A percentile compares a stretch with the other conserved stretches of the same genome.
Evolutionary conservation across 805 yeast species (phyloP).

Genomic region (Wickerhamiella cacticola): DNA sequence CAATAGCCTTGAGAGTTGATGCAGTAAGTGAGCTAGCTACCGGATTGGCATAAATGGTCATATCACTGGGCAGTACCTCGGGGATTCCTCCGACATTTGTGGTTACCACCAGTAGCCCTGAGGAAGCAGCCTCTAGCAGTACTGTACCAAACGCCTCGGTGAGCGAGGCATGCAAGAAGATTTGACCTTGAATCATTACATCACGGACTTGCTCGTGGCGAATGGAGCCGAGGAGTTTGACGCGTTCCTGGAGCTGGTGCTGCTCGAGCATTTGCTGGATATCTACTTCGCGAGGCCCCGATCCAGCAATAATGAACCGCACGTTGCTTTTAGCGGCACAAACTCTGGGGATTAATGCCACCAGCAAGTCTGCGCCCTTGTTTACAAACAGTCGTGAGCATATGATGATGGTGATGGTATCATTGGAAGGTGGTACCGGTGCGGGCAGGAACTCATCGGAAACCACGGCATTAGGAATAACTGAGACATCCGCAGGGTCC

Average conservation of each 20-base stretch:
- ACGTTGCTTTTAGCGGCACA: conserved; percentile 54
- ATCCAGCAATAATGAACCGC: conserved; percentile 82
- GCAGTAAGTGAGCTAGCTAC: conserved; percentile 71
- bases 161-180: conserved; percentile 81
- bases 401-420: conserved; percentile 66
- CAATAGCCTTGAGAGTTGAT: conserved; percentile 62
- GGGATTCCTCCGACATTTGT: conserved; percentile 97
- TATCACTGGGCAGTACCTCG: conserved; percentile 82
- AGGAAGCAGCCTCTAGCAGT: conserved; percentile 91
- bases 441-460: conserved; percentile 53
- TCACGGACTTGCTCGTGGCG: conserved; percentile 88
- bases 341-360: conserved; percentile 72
- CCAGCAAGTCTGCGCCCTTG: conserved; percentile 84
- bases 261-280: conserved; percentile 91
- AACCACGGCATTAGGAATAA: conserved; percentile 95
- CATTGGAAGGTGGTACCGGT: conserved; percentile 20
- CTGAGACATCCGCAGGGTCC: conserved; percentile 68
- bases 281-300: conserved; percentile 91
- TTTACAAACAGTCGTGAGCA: conserved; percentile 89
- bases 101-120: conserved; percentile 86
- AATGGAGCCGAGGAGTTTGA: conserved; percentile 71
- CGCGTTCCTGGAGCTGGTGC: conserved; percentile 74
- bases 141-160: conserved; percentile 99
- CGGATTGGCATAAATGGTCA: conserved; percentile 86
- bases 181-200: conserved; percentile 87